Evolutionary conservation across 345 rosid species (phyloP), one percentile per base, ranked within the genome.

Genomic region (Pugionium dolabratum): DNA sequence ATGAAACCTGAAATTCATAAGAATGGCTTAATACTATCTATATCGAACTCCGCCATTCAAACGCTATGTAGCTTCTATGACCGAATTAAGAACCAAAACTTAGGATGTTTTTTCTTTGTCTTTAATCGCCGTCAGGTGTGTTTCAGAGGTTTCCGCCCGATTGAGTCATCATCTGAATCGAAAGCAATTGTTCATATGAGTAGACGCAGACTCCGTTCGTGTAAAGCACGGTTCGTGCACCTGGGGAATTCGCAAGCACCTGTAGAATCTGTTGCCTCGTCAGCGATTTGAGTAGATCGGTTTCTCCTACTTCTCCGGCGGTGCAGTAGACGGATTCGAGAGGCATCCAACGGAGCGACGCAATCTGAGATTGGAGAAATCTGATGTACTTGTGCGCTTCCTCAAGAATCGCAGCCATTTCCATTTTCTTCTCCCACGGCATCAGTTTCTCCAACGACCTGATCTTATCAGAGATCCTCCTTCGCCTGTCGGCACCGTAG

Each of bases 361-460:
- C 58, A 32, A 86, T 71, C 54, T 86, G 97, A 25, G 89, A 79
- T 32, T 85, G 83, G 26, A 88, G 80, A 69, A 78, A 86, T n/a
- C 27, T 71, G 10, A 90, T 71, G 75, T 88, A 88, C 76, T 76
- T 86, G 47, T 64, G 55, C 6, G 89, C 82, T 77, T 90, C 89
- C 41, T 81, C 85, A 0, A 88, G 82, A 73, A 78, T 39, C 43
- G 75, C 75, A 1, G 80, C 80, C 0, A 59, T 72, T 60, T 77
- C 82, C 92, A 83, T 80, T 64, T 77, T 85, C 57, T 54, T 75
- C 32, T 81, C 79, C 81, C 80, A 73, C 2, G 87, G 94, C 86
- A 90, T 77, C 7, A 90, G 78, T 52, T 84, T 85, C 51, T 80
- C 84, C 45, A 90, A 37, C 9, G 70, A 57, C 42, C 79, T 81